Base-by-base conservation (phyloP, 2,329 filamentous ascomycete species). In the Calonectria pseudoreteaudii region DNA sequence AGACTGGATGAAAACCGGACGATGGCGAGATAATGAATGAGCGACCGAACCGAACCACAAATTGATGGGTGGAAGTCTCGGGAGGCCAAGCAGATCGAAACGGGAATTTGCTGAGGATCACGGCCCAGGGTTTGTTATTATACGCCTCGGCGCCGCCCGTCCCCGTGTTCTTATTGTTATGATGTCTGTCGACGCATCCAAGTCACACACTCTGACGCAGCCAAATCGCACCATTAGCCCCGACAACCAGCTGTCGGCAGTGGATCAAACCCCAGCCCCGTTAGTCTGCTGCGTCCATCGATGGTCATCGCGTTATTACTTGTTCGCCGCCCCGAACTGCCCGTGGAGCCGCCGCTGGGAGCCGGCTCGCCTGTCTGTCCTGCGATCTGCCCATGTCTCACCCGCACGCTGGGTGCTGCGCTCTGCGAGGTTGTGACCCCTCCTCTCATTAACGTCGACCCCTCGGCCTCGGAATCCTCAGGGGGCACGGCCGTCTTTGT, bases 181-280 rank as follows among this genome's bases (percentile, higher is more conserved):
- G 66, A 62, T 58, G 28, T 44, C 56, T 60, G 38, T 73, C 58
- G 71, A 73, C 58, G 71, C 71, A 73, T 74, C 68, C 70, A 79
- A 70, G 66, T 68, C 70, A 69, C 60, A 60, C 66, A 68, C 68
- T 74, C 71, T 75, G 73, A 80, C 75, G 62, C 71, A 74, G 67
- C 50, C 70, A 74, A 73, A 76, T 76, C 64, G 76, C 74, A 80
- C 77, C 77, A 79, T 74, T 76, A 72, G 67, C 71, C 79, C 76
- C 65, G 72, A 79, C 72, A 77, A 77, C 77, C 76, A 75, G 76
- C 71, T 77, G 73, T 76, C 76, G 71, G 72, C 73, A 74, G 68
- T 74, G 72, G 72, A 74, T 66, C 65, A 66, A 38, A 64, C 68
- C 68, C 72, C 58, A 47, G 65, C 72, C 73, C 78, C 70, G 71